These are phyloP conservation scores for Ceratocystis harringtonii DNA, from an alignment of 2,329 filamentous ascomycete species.

Conservation along the genomic window DNA sequence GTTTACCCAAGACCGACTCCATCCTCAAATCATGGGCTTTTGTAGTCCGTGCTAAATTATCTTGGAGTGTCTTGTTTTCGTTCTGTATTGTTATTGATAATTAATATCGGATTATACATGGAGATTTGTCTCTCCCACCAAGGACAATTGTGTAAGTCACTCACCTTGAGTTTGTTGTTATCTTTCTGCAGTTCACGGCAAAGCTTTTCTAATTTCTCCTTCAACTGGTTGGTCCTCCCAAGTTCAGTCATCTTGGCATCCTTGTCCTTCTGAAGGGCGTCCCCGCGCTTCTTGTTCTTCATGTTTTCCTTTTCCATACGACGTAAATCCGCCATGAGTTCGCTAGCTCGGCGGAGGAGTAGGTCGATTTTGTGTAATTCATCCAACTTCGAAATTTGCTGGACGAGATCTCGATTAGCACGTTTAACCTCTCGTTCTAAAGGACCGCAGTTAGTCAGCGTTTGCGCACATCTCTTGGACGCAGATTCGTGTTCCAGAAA, in stretches of 20 bases:
- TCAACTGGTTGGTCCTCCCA: constrained; percentile 77
- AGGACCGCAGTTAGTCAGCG: constrained; percentile 10
- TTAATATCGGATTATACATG: background rate
- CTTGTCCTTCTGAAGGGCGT: constrained; percentile 91
- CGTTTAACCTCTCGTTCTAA: constrained; percentile 86
- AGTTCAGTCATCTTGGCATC: constrained; percentile 78
- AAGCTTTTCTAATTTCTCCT: constrained; percentile 93
- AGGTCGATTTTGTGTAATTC: constrained; percentile 83
- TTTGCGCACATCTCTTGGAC: background rate
- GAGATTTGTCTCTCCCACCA: background rate
- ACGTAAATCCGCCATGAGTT: constrained; percentile 89
- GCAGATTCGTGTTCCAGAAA: background rate
- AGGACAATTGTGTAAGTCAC: constrained; percentile 16
- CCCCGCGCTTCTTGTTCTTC: constrained; percentile 90
- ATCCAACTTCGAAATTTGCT: constrained; percentile 80
- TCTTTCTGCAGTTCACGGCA: constrained; percentile 89
- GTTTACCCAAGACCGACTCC: constrained; percentile 62
- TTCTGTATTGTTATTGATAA: constrained; percentile 36
- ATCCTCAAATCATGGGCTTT: constrained; percentile 74
- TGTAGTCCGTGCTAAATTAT: constrained; percentile 69
- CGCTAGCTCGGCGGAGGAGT: constrained; percentile 78
- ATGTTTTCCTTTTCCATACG: constrained; percentile 83
- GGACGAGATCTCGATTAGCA: constrained; percentile 78
- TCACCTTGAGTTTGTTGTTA: constrained; percentile 94
- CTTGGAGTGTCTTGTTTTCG: constrained; percentile 84